These are phyloP conservation scores for Xylogone sp. DNA, from an alignment of 2,329 filamentous ascomycete species.

Conservation along the genomic window DNA sequence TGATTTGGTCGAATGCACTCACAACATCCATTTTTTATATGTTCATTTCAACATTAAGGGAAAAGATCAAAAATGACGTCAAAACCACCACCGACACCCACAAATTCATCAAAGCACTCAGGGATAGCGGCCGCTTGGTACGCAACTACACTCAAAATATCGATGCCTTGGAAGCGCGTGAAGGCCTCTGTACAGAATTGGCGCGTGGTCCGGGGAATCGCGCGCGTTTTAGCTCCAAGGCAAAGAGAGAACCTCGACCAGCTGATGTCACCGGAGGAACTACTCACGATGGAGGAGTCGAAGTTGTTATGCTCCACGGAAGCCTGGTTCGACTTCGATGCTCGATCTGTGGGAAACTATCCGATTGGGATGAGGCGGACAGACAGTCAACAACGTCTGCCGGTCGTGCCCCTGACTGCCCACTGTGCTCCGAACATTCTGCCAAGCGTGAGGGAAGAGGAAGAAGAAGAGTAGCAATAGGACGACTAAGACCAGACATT, in stretches of 20 bases:
- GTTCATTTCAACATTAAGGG: conserved; percentile 64
- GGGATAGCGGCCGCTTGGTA: conserved; percentile 64
- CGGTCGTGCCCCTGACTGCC: conserved; percentile 64
- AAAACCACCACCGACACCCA: conserved; percentile 59
- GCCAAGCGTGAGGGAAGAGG: conserved; percentile 60
- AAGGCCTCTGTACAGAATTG: conserved; percentile 62
- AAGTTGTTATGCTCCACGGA: conserved; percentile 66
- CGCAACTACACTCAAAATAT: conserved; percentile 75
- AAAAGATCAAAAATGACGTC: conserved; percentile 58
- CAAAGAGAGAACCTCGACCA: conserved; percentile 34
- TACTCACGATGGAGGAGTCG: conserved; percentile 23
- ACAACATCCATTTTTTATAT: conserved; percentile 70
- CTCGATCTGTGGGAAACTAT: conserved; percentile 54
- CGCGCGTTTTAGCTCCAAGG: conserved; percentile 50
- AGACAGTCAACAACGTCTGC: conserved; percentile 42
- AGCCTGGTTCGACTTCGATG: conserved; percentile 64
- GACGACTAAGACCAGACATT: conserved; percentile 67
- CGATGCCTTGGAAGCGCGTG: conserved; percentile 67
- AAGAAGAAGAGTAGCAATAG: conserved; percentile 63
- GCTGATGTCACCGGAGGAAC: conserved; percentile 20
- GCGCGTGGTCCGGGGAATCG: conserved; percentile 58
- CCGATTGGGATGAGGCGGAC: conserved; percentile 55
- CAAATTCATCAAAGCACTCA: conserved; percentile 63
- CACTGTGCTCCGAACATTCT: conserved; percentile 59
- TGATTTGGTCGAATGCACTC: conserved; percentile 64